Evolutionary conservation across 2,329 filamentous ascomycete species (phyloP), one percentile per base, ranked within the genome.

Genomic region (Lojkania enalia): DNA sequence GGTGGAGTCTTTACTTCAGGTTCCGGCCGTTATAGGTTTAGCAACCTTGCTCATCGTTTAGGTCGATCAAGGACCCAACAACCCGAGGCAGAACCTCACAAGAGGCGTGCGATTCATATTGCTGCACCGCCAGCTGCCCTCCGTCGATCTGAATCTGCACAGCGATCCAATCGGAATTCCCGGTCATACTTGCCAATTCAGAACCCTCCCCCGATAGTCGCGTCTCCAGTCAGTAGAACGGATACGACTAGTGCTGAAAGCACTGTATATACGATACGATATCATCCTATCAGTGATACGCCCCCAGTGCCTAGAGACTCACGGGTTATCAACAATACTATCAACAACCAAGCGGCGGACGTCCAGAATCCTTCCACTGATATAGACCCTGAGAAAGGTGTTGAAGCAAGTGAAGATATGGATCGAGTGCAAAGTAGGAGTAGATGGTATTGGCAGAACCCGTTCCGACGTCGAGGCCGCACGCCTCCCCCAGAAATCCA

Each of bases 231-330:
- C 27, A 84, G 79, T 57, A 73, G 82, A 51, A 76, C 77, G 15
- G 81, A 85, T 54, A 83, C 80, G 1, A 78, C 77, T 4, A 85
- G 81, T 63, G 81, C 80, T 6, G 78, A 77, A 19, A 85, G 82
- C 49, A 85, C 83, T 1, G 78, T 84, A 3, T 85, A 86, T 58
- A 78, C 81, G 39, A 77, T 86, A 20, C 78, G 79, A 20, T 83
- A 85, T 57, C 79, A 84, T 55, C 75, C 80, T 12, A 71, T 79
- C 72, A 44, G 77, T 74, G 29, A 76, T 66, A 38, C 64, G 20
- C 64, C 64, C 27, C 56, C 63, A 11, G 44, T 49, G 5, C 49
- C 42, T 3, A 16, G 43, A 15, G 19, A 20, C 15, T 11, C 9
- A 7, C 25, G 25, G 25, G 7, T 27, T 9, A 5, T 5, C 16